phyloP scores from a whole-genome alignment of 257 asterid genomes.

The Plantago major region DNA sequence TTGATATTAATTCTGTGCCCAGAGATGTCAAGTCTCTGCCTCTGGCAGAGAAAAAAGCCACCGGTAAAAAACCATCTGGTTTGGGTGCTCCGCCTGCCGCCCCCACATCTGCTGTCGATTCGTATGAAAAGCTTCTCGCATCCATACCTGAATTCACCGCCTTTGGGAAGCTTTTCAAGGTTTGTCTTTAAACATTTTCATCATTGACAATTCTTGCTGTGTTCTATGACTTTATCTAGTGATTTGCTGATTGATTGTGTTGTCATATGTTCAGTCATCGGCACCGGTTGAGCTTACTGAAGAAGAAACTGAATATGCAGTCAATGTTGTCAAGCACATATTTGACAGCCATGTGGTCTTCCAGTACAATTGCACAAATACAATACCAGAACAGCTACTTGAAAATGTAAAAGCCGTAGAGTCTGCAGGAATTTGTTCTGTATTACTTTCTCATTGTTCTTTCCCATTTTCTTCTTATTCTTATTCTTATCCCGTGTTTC shows the following conservation, averaged over 20 bases:
- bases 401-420: constrained; percentile 57
- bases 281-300: constrained; percentile 98
- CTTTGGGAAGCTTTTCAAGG: constrained; percentile 98
- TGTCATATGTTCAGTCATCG: constrained; percentile 64
- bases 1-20: constrained; percentile 74
- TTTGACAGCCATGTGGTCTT: constrained; percentile 82
- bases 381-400: constrained; percentile 88
- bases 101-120: constrained; percentile 68
- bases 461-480: constrained; percentile 15
- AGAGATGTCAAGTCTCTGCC: constrained; percentile 92
- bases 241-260: constrained; percentile 20
- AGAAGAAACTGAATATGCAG: constrained; percentile 98
- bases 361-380: constrained; percentile 97
- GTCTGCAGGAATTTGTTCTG: not conserved
- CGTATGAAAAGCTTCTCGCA: constrained; percentile 72
- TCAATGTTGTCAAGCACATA: constrained; percentile 94
- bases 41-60: constrained; percentile 86
- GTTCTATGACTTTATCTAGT: constrained; percentile 9
- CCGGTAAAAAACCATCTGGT: constrained; percentile 85
- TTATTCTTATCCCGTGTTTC: constrained; percentile 12
- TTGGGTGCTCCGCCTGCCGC: constrained; percentile 79
- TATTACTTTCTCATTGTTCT: constrained; percentile 4
- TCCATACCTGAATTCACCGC: constrained; percentile 79
- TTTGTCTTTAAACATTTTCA: constrained; percentile 22
- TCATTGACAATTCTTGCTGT: not conserved